Percentiles rank a stretch among this genome's conserved stretches.
These are phyloP conservation scores for Termitomyces heimii DNA, from an alignment of 768 basidiomycete genomes.

Conservation along the genomic window DNA sequence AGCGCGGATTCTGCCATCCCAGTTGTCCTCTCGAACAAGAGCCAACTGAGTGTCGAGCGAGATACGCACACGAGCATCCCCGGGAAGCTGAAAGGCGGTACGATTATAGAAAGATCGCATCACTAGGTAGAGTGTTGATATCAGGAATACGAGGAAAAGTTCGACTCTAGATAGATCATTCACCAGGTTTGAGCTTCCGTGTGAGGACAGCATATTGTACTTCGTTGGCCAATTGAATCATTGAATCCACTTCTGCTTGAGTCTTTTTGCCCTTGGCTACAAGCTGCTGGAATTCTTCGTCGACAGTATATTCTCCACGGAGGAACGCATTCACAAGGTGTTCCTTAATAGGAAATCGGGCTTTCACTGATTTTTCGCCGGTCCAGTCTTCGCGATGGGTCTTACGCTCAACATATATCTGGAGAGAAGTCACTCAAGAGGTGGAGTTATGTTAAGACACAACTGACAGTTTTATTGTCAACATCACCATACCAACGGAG, in stretches of 20 bases:
- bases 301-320: slow-evolving; percentile 86
- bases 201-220: slow-evolving; percentile 89
- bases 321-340: slow-evolving; percentile 89
- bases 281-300: slow-evolving; percentile 84
- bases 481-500: slow-evolving; percentile 96
- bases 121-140: slow-evolving; percentile 38
- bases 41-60: slow-evolving; percentile 96
- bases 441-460: not conserved
- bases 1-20: slow-evolving; percentile 77
- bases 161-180: slow-evolving; percentile 17
- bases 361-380: slow-evolving; percentile 97
- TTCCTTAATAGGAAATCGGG: slow-evolving; percentile 93
- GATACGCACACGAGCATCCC: slow-evolving; percentile 97
- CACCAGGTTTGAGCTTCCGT: slow-evolving; percentile 78
- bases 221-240: slow-evolving; percentile 97
- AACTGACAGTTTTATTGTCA: slow-evolving; percentile 66
- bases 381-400: slow-evolving; percentile 99
- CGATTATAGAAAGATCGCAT: slow-evolving; percentile 98
- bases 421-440: not conserved
- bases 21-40: slow-evolving; percentile 94
- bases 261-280: slow-evolving; percentile 90
- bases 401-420: slow-evolving; percentile 88
- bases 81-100: slow-evolving; percentile 97
- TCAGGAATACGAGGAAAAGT: not conserved
- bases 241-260: slow-evolving; percentile 83